A percentile compares a stretch with the other conserved stretches of the same genome.
Evolutionary conservation across 2,329 filamentous ascomycete species (phyloP).

Genomic region (Neofusicoccum parvum): DNA sequence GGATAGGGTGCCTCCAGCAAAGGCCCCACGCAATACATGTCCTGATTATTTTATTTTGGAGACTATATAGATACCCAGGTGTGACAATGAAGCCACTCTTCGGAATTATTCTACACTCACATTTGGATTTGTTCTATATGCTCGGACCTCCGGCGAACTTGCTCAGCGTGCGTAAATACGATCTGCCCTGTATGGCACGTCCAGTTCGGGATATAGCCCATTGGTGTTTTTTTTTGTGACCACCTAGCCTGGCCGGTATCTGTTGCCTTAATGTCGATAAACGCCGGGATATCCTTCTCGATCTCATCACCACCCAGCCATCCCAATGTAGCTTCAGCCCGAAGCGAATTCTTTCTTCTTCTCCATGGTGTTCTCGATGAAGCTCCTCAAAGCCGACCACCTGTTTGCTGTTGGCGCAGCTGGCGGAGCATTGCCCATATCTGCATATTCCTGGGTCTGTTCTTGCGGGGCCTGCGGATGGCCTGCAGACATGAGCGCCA

Average conservation of each 20-base stretch:
- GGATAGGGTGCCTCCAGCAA: not conserved
- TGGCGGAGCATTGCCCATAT: constrained; percentile 7
- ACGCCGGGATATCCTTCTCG: not conserved
- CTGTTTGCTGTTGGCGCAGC: constrained; percentile 40
- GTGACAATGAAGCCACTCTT: constrained; percentile 14
- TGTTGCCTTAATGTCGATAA: no score
- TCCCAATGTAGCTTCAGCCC: not conserved
- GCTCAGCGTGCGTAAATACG: no score
- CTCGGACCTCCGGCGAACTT: no score
- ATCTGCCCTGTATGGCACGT: no score
- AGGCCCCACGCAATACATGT: not conserved
- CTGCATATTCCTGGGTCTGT: constrained; percentile 16
- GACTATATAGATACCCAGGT: constrained; percentile 13
- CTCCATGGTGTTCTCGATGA: constrained; percentile 87
- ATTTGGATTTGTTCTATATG: no score
- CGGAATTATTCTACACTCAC: not conserved
- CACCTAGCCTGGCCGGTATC: not conserved
- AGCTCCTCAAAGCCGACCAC: constrained; percentile 80
- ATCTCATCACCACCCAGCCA: no score
- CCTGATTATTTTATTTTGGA: not conserved
- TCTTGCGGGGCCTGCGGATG: constrained; percentile 27
- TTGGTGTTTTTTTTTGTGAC: not conserved
- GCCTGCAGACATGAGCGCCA: constrained; percentile 69
- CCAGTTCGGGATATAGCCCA: no score
- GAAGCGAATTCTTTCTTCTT: constrained; percentile 73